A percentile compares a stretch with the other conserved stretches of the same genome.
phyloP scores from a whole-genome alignment of 1,284 basidiomycete species.

The Rhodotorula sp. region DNA sequence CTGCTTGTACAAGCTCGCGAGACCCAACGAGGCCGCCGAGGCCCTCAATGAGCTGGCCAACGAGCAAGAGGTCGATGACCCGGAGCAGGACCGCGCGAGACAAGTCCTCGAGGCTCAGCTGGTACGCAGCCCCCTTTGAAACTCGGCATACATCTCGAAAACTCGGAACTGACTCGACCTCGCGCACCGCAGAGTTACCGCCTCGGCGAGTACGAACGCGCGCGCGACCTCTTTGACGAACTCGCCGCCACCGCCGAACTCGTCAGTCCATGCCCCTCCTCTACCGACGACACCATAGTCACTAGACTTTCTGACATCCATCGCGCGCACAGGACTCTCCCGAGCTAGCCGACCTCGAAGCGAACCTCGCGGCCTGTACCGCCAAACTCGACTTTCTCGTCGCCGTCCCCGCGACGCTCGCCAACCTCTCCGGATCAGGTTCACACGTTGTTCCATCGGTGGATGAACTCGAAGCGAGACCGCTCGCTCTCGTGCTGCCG shows the following conservation, averaged over 20 bases:
- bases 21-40: conserved; percentile 22
- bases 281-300: neutral
- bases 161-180: neutral
- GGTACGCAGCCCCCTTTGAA: conserved; percentile 18
- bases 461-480: conserved; percentile 17
- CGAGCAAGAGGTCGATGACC: conserved; percentile 7
- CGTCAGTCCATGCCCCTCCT: conserved; percentile 12
- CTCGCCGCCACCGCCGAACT: conserved; percentile 38
- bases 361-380: conserved; percentile 35
- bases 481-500: conserved; percentile 5
- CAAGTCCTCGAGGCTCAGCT: conserved; percentile 41
- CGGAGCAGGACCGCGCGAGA: conserved; percentile 21
- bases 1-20: conserved; percentile 42
- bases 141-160: neutral
- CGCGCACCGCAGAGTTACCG: conserved; percentile 38
- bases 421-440: conserved; percentile 4
- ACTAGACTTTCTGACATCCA: neutral
- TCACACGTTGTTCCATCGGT: conserved; percentile 16
- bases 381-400: conserved; percentile 39
- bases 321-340: conserved; percentile 41
- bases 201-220: conserved; percentile 35
- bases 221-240: conserved; percentile 40
- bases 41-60: conserved; percentile 16
- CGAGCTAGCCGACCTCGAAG: conserved; percentile 41
- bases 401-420: conserved; percentile 29